These are phyloP conservation scores for Desmodesmus armatus DNA, from an alignment of 139 green algal genomes.

Conservation along the genomic window DNA sequence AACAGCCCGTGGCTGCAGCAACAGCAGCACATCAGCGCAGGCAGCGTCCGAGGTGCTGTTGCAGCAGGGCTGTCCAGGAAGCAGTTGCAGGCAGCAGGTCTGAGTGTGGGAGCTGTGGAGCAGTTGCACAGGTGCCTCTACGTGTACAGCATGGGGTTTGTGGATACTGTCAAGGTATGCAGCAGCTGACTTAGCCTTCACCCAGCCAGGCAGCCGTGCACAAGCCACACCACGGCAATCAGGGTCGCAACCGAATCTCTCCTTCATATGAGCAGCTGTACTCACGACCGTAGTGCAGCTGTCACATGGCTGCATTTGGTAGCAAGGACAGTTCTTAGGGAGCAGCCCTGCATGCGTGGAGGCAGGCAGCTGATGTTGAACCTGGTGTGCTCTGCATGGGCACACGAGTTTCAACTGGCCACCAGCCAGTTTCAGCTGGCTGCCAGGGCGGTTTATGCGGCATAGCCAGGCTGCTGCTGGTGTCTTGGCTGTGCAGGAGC, in stretches of 20 bases:
- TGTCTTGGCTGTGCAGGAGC: conserved; percentile 43
- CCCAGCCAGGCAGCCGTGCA: too few relatives aligned
- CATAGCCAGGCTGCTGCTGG: not conserved
- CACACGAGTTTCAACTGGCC: not conserved
- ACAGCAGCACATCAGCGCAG: not conserved
- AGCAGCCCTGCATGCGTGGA: not conserved
- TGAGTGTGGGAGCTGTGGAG: conserved; percentile 55
- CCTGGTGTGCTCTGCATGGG: not conserved
- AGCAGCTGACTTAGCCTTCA: not conserved
- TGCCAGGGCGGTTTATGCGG: not conserved
- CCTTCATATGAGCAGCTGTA: not conserved
- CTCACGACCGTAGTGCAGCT: not conserved
- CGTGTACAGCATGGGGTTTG: conserved; percentile 71
- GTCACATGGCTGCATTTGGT: not conserved
- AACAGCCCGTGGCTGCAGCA: not conserved
- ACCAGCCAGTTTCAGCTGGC: not conserved
- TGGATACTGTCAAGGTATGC: conserved; percentile 65
- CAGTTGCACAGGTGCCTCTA: conserved; percentile 64
- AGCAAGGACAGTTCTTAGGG: not conserved
- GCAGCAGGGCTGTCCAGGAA: conserved; percentile 49
- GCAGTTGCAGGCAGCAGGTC: conserved; percentile 57
- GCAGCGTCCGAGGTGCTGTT: not conserved
- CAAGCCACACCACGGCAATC: not conserved
- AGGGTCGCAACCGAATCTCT: not conserved
- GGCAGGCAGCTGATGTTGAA: not conserved